phyloP scores from a whole-genome alignment of 1,284 basidiomycete species.

The Microbotryum violaceum region DNA sequence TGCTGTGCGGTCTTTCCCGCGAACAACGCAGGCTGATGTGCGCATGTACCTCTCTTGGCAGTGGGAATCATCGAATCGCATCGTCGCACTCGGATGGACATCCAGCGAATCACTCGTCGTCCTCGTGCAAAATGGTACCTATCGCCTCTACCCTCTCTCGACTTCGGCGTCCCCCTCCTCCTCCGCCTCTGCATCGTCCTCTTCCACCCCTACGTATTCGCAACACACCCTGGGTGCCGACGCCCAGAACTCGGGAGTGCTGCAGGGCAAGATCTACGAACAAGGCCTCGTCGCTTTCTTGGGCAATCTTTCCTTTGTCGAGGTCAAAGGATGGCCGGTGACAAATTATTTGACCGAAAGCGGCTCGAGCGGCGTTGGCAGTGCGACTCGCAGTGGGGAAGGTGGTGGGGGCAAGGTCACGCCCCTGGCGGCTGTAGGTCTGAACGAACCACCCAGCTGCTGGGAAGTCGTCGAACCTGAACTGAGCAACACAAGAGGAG shows the following conservation, averaged over 20 bases:
- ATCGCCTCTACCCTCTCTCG: conserved; percentile 75
- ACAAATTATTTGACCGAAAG: background rate
- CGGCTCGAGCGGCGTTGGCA: background rate
- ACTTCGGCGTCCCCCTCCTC: conserved; percentile 16
- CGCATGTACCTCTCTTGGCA: conserved; percentile 41
- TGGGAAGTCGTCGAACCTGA: conserved; percentile 85
- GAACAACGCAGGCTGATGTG: conserved; percentile 20
- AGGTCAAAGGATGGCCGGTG: conserved; percentile 66
- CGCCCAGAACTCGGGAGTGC: conserved; percentile 68
- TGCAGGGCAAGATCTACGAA: conserved; percentile 77
- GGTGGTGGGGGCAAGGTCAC: conserved; percentile 14
- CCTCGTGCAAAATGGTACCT: conserved; percentile 84
- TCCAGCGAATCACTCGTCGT: conserved; percentile 69
- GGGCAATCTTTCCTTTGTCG: conserved; percentile 64
- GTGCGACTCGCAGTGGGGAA: background rate
- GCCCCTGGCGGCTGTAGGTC: conserved; percentile 44
- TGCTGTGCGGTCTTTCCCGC: conserved; percentile 39
- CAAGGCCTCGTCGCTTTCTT: conserved; percentile 80
- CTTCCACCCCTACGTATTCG: conserved; percentile 63
- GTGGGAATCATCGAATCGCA: conserved; percentile 65
- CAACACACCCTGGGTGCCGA: conserved; percentile 79
- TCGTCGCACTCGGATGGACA: conserved; percentile 77
- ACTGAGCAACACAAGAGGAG: conserved; percentile 71
- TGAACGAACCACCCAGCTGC: conserved; percentile 66
- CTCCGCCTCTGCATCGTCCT: conserved; percentile 51